A percentile compares a stretch with the other conserved stretches of the same genome.
phyloP scores from a whole-genome alignment of 2,329 filamentous ascomycete genomes.

The Aspergillus sergii region DNA sequence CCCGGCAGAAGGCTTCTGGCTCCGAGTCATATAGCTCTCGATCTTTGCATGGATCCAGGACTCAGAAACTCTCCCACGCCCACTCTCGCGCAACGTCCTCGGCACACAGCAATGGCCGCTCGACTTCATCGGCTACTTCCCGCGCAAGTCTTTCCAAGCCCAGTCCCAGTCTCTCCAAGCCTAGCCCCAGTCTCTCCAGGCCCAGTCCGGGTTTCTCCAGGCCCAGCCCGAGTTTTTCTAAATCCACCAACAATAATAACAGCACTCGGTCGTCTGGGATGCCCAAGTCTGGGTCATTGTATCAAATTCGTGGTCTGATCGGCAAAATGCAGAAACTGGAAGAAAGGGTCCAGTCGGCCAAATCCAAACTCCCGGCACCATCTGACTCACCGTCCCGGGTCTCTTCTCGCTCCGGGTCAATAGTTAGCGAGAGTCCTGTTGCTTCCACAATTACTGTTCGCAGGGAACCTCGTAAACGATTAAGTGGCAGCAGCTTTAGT shows the following conservation, averaged over 20 bases:
- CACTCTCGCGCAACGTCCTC: conserved; percentile 64
- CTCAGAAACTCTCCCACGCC: conserved; percentile 40
- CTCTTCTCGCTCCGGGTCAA: conserved; percentile 68
- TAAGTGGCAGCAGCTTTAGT: conserved; percentile 46
- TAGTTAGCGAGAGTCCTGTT: conserved; percentile 51
- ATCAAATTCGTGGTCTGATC: conserved; percentile 90
- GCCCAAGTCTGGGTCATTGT: conserved; percentile 71
- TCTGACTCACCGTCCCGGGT: conserved; percentile 74
- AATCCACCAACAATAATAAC: conserved; percentile 44
- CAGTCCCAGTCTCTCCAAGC: conserved; percentile 14
- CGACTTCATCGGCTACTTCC: conserved; percentile 48
- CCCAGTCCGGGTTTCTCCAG: conserved; percentile 12
- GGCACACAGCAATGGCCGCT: conserved; percentile 50
- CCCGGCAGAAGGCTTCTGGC: conserved; percentile 47
- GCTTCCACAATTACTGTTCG: conserved; percentile 61
- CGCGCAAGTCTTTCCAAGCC: conserved; percentile 35
- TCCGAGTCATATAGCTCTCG: conserved; percentile 58
- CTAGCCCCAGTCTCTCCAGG: conserved; percentile 15
- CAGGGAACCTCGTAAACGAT: conserved; percentile 42
- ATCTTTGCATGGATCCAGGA: conserved; percentile 48
- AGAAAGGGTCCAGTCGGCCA: conserved; percentile 85
- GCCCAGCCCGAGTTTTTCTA: conserved; percentile 13
- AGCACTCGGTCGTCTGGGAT: conserved; percentile 48
- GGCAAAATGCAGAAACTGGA: conserved; percentile 97
- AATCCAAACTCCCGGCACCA: conserved; percentile 87